Percentiles rank a stretch among this genome's conserved stretches.
These are phyloP conservation scores for Lichina pygmaea DNA, from an alignment of 495 filamentous ascomycete genomes.

Conservation along the genomic window DNA sequence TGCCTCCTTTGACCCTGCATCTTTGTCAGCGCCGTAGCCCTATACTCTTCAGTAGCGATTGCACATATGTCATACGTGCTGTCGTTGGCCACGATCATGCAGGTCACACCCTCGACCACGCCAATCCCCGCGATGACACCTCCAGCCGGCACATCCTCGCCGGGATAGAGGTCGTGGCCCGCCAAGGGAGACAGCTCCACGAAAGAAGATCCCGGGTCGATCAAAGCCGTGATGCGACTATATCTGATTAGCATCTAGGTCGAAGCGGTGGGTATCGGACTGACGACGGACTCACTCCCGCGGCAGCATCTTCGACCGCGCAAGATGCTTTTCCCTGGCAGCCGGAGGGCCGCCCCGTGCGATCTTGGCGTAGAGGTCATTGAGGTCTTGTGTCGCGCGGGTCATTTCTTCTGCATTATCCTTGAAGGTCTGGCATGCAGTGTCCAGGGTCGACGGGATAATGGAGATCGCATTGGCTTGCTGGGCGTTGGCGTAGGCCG, in stretches of 20 bases:
- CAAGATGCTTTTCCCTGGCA: slow-evolving; percentile 69
- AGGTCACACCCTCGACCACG: slow-evolving; percentile 67
- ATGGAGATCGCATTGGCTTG: slow-evolving; percentile 43
- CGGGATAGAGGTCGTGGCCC: slow-evolving; percentile 63
- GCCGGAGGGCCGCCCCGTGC: slow-evolving; percentile 56
- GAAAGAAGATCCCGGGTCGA: slow-evolving; percentile 77
- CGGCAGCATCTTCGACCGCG: slow-evolving; percentile 79
- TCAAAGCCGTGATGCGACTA: slow-evolving; percentile 52
- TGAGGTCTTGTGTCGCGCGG: slow-evolving; percentile 36
- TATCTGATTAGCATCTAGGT: neutral
- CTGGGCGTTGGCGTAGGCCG: slow-evolving; percentile 18
- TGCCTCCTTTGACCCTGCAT: slow-evolving; percentile 70
- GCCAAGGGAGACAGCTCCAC: slow-evolving; percentile 75
- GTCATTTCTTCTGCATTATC: slow-evolving; percentile 64
- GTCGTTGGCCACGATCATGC: slow-evolving; percentile 91
- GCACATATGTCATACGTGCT: slow-evolving; percentile 30
- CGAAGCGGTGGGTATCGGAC: neutral
- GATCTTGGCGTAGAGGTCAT: slow-evolving; percentile 39
- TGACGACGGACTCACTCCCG: slow-evolving; percentile 26
- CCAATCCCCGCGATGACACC: slow-evolving; percentile 89
- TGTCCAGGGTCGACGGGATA: slow-evolving; percentile 50
- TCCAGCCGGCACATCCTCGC: slow-evolving; percentile 62
- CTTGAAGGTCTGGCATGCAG: slow-evolving; percentile 45
- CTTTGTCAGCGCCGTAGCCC: neutral
- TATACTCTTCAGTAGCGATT: too few relatives aligned